Evolutionary conservation across 306 rosid species (phyloP), one percentile per base, ranked within the genome.

Genomic region (Trifolium repens): DNA sequence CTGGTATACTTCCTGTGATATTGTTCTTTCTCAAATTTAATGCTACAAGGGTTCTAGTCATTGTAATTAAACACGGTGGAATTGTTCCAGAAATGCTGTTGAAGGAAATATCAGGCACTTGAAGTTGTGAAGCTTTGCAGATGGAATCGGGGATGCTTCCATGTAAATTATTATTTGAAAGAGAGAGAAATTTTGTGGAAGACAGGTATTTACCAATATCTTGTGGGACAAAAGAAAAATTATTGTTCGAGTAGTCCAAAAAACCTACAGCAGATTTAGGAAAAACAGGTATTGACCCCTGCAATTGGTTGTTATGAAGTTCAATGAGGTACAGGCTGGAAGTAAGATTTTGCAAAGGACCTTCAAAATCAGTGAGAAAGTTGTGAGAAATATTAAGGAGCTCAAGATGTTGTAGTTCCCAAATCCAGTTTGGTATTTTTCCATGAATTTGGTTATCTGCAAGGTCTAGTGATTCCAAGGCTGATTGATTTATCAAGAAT

Each of bases 401-500:
- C 0, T 22, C 24, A 26, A 89, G 84, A 43, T 1, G 2, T 2
- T n/a, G 42, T 7, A 81, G 55, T 37, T 9, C 40, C 93, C 88
- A 88, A 49, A 90, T 80, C 93, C 89, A 85, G 17, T 39, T 76
- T 39, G 96, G 92, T 30, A 86, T 27, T 19, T 4, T 9, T 16
- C 86, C 91, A 15, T 3, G 4, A 35, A 90, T 85, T n/a, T 66
- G 79, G 65, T 88, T 90, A 0, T 22, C 0, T 0, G 92, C 84
- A 34, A 88, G 87, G 78, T 88, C 83, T 44, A 90, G 65, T 37
- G 0, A 0, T 2, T 0, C 0, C 61, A 90, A 77, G 1, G 0
- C 11, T 0, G 88, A 55, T 60, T 81, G 86, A 11, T 63, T 16
- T 68, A 17, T 78, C 63, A 90, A 68, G 73, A 82, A 81, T 4